phyloP scores from a whole-genome alignment of 1,139 yeast species.

The Blastobotrys indianensis region DNA sequence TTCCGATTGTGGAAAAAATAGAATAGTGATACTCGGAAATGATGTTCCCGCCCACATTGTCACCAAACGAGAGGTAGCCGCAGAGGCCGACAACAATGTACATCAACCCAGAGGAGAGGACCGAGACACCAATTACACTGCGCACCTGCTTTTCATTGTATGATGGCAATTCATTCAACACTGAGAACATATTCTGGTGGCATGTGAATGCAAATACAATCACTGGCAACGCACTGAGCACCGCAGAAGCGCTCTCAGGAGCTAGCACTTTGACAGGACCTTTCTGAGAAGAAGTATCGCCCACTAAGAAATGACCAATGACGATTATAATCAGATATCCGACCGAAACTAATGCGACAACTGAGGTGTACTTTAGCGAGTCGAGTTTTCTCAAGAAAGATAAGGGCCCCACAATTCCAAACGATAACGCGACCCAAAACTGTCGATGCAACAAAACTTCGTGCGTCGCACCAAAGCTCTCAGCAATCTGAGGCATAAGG shows the following conservation, averaged over 20 bases:
- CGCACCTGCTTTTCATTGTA: constrained; percentile 48
- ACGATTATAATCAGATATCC: constrained; percentile 74
- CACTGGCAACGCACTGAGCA: constrained; percentile 80
- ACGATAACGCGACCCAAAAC: constrained; percentile 64
- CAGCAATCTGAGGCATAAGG: constrained; percentile 59
- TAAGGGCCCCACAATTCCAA: constrained; percentile 65
- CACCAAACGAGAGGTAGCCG: constrained; percentile 87
- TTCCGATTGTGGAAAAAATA: constrained; percentile 55
- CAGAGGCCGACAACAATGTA: constrained; percentile 66
- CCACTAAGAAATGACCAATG: constrained; percentile 49
- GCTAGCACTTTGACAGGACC: constrained; percentile 51
- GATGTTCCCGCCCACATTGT: constrained; percentile 71
- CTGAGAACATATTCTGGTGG: constrained; percentile 86
- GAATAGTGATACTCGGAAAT: constrained; percentile 53
- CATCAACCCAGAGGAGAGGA: constrained; percentile 53
- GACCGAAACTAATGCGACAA: constrained; percentile 78
- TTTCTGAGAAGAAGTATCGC: constrained; percentile 40
- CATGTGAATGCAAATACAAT: constrained; percentile 93
- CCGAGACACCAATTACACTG: constrained; percentile 50
- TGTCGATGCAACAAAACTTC: constrained; percentile 29
- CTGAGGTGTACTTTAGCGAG: constrained; percentile 76
- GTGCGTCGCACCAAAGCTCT: constrained; percentile 19
- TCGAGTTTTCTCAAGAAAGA: constrained; percentile 71
- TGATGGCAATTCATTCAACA: constrained; percentile 70
- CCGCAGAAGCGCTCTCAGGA: constrained; percentile 54